phyloP scores from a whole-genome alignment of 768 basidiomycete species.

The Amanita rubescens region DNA sequence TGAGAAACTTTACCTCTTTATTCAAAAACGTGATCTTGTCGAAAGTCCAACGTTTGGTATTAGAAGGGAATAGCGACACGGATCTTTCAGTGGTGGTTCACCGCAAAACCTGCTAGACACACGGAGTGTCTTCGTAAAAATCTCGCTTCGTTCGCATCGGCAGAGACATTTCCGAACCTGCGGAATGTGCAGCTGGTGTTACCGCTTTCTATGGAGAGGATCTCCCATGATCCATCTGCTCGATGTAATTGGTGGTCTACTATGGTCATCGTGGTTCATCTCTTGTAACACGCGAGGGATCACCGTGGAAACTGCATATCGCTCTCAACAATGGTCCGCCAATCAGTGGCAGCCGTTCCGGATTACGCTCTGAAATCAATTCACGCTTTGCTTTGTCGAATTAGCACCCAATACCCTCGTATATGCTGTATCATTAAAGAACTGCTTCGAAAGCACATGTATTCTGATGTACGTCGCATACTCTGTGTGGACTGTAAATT shows the following conservation, averaged over 20 bases:
- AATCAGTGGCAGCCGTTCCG: slow-evolving; percentile 2
- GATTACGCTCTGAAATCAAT: not conserved
- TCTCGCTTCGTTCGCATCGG: not conserved
- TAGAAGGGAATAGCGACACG: slow-evolving; percentile 4
- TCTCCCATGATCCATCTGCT: not conserved
- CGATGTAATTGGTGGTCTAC: not conserved
- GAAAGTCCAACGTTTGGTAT: not conserved
- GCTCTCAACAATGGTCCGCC: slow-evolving; percentile 1
- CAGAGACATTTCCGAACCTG: slow-evolving; percentile 1
- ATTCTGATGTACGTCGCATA: not conserved
- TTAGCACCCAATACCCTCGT: not conserved
- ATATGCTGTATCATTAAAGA: slow-evolving; percentile 2
- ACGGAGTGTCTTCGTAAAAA: not conserved
- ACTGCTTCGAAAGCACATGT: not conserved
- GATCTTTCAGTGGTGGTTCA: slow-evolving; percentile 5
- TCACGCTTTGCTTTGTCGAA: not conserved
- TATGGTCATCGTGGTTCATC: slow-evolving; percentile 3
- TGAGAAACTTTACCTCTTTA: not conserved
- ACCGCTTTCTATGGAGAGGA: slow-evolving; percentile 1
- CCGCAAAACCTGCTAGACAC: not conserved
- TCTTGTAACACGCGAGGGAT: slow-evolving; percentile 1
- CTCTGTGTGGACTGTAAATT: slow-evolving; percentile 7
- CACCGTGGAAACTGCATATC: slow-evolving; percentile 1
- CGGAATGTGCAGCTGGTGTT: not conserved
- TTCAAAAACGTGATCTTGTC: slow-evolving; percentile 1